Base-by-base conservation (phyloP, 768 basidiomycete species). In the Lactifluus echinatus region DNA sequence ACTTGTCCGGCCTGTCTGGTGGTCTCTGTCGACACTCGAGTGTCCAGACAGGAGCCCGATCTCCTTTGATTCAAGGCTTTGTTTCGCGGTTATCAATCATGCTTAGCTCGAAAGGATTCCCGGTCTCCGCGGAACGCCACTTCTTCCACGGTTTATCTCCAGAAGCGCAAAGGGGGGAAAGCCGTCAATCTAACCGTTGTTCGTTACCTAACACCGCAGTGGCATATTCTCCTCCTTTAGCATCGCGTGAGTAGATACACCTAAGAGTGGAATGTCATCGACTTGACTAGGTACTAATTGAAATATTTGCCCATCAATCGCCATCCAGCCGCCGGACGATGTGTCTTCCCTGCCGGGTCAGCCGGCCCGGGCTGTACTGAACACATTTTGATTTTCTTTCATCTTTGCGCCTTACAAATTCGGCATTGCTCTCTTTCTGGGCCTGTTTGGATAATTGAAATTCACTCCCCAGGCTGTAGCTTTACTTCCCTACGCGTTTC, bases 61-160 rank as follows among this genome's bases (percentile, higher is more conserved):
- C 24, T 31, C 34, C 42, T 44, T 55, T 55, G 31, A 50, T 33
- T 37, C 34, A 26, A 28, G 17, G 23, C 42, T n/a, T 55, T 31
- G 21, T 31, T n/a, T 55, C 47, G 8, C 21, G 11, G 19, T 42
- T 29, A 44, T 49, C 42, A 26, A 26, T n/a, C 11, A 26, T 12
- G 34, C 48, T 45, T 45, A 54, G 26, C 48, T 59, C 28, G 48
- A 55, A 49, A 37, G 17, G 42, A 24, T 24, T 17, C 45, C 57
- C 57, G 57, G 42, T 50, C 23, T 50, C 34, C 42, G 53, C 58
- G 58, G 58, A 59, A 55, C 48, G 53, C 58, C 53, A 55, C 58
- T 36, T 55, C 23, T 59, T 59, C 53, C 42, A 55, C 47, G 24
- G 58, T 50, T 46, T 48, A 31, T 50, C 47, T 55, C 53, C 23